Conservation (phyloP, 2,329 filamentous ascomycete genomes). For the Didymella lethalis region DNA sequence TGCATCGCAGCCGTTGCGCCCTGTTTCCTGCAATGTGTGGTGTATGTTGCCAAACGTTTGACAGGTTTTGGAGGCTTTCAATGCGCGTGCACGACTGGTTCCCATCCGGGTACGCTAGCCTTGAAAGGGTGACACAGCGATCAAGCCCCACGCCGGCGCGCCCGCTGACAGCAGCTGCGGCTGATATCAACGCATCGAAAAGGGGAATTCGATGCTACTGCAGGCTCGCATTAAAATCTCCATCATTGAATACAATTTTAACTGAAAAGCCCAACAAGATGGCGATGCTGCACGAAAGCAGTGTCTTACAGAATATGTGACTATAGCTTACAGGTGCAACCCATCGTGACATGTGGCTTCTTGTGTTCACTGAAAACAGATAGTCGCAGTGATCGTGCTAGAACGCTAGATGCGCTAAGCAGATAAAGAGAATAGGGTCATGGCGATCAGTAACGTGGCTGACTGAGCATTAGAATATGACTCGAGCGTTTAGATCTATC, state of each 20-base stretch:
- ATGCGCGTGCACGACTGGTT: neutral
- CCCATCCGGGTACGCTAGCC: constrained; percentile 3
- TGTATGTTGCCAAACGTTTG: neutral
- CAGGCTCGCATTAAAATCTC: neutral
- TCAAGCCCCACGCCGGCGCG: constrained; percentile 3
- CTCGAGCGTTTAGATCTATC: neutral
- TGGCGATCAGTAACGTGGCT: neutral
- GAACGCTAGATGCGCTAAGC: neutral
- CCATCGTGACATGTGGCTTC: neutral
- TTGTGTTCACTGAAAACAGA: neutral
- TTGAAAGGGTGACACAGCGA: neutral
- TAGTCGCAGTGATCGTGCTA: neutral
- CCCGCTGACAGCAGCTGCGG: constrained; percentile 9
- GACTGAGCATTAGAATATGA: neutral
- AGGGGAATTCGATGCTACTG: constrained; percentile 3
- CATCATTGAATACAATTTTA: neutral
- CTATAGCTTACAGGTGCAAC: neutral
- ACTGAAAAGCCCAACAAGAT: neutral
- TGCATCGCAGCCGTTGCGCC: constrained; percentile 1
- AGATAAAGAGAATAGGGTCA: neutral
- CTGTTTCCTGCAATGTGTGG: neutral
- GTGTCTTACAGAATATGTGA: neutral
- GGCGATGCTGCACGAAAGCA: neutral
- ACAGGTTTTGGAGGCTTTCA: neutral
- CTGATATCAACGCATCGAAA: constrained; percentile 15